These are phyloP conservation scores for Leptodermis oblonga DNA, from an alignment of 257 asterid species.

Conservation along the genomic window DNA sequence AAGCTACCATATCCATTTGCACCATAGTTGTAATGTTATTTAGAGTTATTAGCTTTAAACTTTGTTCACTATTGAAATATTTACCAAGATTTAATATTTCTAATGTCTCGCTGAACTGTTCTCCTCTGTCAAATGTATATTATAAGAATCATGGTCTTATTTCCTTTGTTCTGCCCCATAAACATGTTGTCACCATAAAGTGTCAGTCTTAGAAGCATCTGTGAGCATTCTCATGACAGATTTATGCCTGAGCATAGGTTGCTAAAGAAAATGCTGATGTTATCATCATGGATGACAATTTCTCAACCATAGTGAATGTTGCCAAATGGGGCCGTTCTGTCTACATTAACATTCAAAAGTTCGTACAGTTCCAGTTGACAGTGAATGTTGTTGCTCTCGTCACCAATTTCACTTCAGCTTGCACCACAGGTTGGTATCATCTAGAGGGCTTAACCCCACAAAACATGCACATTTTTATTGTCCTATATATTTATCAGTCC, in stretches of 20 bases:
- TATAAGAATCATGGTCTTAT: background rate
- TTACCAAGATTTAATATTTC: background rate
- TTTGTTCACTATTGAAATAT: background rate
- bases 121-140: background rate
- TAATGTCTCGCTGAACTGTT: background rate
- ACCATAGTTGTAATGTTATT: background rate
- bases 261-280: constrained; percentile 84
- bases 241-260: too few relatives aligned
- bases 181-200: too few relatives aligned
- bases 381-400: constrained; percentile 72
- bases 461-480: too few relatives aligned
- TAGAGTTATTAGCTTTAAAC: background rate
- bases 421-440: constrained; percentile 49
- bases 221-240: too few relatives aligned
- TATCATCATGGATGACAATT: constrained; percentile 74
- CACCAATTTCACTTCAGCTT: constrained; percentile 65
- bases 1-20: background rate
- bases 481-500: too few relatives aligned
- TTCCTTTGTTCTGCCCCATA: background rate
- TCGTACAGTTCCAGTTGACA: constrained; percentile 82
- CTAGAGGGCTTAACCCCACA: background rate
- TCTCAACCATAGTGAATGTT: constrained; percentile 58
- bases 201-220: too few relatives aligned
- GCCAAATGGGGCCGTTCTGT: constrained; percentile 89
- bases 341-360: constrained; percentile 79